Conservation (phyloP, 495 filamentous ascomycete genomes). For the Aspergillus hancockii region DNA sequence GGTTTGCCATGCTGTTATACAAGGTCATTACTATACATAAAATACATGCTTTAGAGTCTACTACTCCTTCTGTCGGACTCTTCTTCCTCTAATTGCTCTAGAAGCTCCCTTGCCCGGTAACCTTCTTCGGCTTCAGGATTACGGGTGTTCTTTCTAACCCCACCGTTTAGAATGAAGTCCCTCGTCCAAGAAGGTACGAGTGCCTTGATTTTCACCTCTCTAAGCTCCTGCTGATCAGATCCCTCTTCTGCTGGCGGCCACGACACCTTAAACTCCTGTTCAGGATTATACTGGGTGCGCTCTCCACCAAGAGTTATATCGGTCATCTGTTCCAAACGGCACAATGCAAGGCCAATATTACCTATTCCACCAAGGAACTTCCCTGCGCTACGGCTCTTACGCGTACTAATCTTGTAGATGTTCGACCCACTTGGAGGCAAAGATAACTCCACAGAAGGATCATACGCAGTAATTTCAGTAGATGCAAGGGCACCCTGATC, state of each 20-base stretch:
- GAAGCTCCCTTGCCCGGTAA: constrained; percentile 37
- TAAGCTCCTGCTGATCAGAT: constrained; percentile 33
- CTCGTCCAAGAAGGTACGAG: constrained; percentile 82
- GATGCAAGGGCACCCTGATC: constrained; percentile 30
- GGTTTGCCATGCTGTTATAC: constrained; percentile 18
- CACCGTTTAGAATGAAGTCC: constrained; percentile 38
- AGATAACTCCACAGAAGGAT: constrained; percentile 34
- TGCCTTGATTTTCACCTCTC: constrained; percentile 71
- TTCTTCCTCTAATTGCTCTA: constrained; percentile 45
- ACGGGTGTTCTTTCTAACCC: constrained; percentile 26
- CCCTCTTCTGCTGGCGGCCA: constrained; percentile 46
- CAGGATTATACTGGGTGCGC: constrained; percentile 51
- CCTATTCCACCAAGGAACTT: constrained; percentile 76
- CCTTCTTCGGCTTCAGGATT: constrained; percentile 26
- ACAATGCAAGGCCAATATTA: constrained; percentile 86
- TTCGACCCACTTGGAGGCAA: constrained; percentile 38
- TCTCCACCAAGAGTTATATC: constrained; percentile 66
- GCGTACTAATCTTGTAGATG: constrained; percentile 46
- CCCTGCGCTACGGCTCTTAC: constrained; percentile 68
- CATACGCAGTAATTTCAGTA: constrained; percentile 53
- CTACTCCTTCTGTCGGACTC: constrained; percentile 33
- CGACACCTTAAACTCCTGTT: constrained; percentile 55
- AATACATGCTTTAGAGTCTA: constrained; percentile 14
- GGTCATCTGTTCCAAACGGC: constrained; percentile 88
- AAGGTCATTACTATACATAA: constrained; percentile 18